Conservation (phyloP, 331 rosid species). For the Saraca asoca region DNA sequence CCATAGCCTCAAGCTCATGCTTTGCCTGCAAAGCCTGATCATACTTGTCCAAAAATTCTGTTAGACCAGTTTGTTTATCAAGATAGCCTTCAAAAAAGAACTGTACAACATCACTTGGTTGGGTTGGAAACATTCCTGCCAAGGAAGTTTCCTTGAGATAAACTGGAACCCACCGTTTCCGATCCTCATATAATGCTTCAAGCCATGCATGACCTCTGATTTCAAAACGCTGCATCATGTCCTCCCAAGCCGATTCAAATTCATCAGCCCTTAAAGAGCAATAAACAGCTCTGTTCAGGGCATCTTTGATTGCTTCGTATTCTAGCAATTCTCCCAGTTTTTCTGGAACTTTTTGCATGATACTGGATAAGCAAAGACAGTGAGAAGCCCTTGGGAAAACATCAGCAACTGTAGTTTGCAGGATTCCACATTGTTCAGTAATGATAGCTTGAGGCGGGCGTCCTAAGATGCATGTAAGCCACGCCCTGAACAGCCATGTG, state of each 20-base stretch:
- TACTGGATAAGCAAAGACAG: conserved; percentile 50
- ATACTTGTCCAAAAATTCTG: conserved; percentile 54
- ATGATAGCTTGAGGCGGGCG: conserved; percentile 70
- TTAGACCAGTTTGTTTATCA: conserved; percentile 47
- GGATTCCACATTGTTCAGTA: conserved; percentile 41
- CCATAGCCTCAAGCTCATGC: conserved; percentile 59
- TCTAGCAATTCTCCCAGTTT: conserved; percentile 48
- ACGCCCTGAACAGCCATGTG: conserved; percentile 73
- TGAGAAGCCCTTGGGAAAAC: conserved; percentile 76
- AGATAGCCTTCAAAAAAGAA: conserved; percentile 54
- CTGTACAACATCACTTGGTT: conserved; percentile 45
- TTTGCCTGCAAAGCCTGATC: conserved; percentile 52
- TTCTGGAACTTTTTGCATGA: conserved; percentile 58
- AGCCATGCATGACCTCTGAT: conserved; percentile 63
- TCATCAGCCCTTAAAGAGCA: conserved; percentile 58
- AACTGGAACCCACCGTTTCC: conserved; percentile 68
- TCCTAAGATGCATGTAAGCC: conserved; percentile 69
- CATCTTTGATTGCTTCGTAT: conserved; percentile 48
- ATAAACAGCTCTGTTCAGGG: conserved; percentile 54
- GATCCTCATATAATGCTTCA: conserved; percentile 55
- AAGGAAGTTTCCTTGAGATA: conserved; percentile 57
- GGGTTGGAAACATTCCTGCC: conserved; percentile 58
- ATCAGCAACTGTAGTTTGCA: conserved; percentile 59
- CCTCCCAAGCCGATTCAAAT: conserved; percentile 71
- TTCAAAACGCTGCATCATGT: conserved; percentile 54